Conservation (phyloP, 805 yeast species). For the Suhomyces vadensis region DNA sequence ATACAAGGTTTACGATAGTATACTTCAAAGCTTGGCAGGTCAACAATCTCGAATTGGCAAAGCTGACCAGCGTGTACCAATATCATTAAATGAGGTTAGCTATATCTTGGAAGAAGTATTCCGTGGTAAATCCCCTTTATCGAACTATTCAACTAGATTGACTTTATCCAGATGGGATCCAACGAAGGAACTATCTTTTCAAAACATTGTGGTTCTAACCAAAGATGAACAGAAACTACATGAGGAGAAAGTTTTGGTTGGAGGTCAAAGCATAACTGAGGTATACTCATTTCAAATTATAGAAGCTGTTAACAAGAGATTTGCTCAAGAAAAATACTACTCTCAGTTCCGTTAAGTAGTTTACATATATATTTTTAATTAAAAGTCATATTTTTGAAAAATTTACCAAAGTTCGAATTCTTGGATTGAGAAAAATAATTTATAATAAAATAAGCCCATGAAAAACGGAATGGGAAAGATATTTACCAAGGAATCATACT, state of each 20-base stretch:
- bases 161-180: constrained; percentile 88
- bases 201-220: constrained; percentile 85
- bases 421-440: too few species aligned
- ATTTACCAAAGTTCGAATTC: neutral
- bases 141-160: constrained; percentile 77
- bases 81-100: constrained; percentile 69
- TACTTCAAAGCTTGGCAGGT: constrained; percentile 79
- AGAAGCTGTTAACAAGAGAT: constrained; percentile 58
- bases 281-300: constrained; percentile 66
- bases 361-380: neutral
- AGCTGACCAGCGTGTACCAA: constrained; percentile 72
- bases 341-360: constrained; percentile 43
- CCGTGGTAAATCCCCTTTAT: constrained; percentile 87
- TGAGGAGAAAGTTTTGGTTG: constrained; percentile 71
- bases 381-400: too few species aligned
- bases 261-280: constrained; percentile 60
- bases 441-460: too few species aligned
- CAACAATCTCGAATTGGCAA: constrained; percentile 81
- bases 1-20: constrained; percentile 78
- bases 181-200: constrained; percentile 57
- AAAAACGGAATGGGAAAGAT: too few species aligned
- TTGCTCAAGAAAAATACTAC: constrained; percentile 74
- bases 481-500: too few species aligned
- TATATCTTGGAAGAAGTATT: constrained; percentile 89
- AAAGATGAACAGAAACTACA: constrained; percentile 82